A percentile compares a stretch with the other conserved stretches of the same genome.
Evolutionary conservation across 352 stramenopile genomes (phyloP).

Genomic region (Pythium sp.): DNA sequence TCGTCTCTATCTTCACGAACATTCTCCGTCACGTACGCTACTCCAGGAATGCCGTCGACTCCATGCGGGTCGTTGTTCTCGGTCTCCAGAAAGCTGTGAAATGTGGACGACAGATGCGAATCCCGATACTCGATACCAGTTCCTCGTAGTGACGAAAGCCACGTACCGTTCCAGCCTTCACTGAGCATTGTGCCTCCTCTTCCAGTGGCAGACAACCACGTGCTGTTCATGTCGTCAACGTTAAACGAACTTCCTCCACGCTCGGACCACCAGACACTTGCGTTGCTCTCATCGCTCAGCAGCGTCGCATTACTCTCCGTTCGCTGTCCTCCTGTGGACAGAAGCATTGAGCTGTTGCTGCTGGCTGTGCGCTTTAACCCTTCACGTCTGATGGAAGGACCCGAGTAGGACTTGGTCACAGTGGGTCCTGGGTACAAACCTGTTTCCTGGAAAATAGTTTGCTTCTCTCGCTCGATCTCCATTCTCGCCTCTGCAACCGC

Average conservation of each 20-base stretch:
- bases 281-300: slow-evolving; percentile 36
- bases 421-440: slow-evolving; percentile 48
- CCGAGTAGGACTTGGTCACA: slow-evolving; percentile 6
- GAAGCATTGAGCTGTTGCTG: slow-evolving; percentile 22
- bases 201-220: slow-evolving; percentile 35
- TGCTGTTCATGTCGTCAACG: slow-evolving; percentile 34
- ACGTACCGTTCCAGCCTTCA: slow-evolving; percentile 29
- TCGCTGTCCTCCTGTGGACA: slow-evolving; percentile 25
- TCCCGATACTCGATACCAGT: slow-evolving; percentile 32
- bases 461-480: slow-evolving; percentile 69
- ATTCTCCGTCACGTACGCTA: slow-evolving; percentile 3
- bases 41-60: slow-evolving; percentile 14
- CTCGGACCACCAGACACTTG: slow-evolving; percentile 46
- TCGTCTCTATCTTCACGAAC: slow-evolving; percentile 12
- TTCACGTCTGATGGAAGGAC: slow-evolving; percentile 3
- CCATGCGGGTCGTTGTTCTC: slow-evolving; percentile 23
- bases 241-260: slow-evolving; percentile 33
- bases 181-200: slow-evolving; percentile 34
- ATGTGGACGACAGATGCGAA: slow-evolving; percentile 30
- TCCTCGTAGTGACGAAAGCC: slow-evolving; percentile 28
- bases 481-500: slow-evolving; percentile 54
- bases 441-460: slow-evolving; percentile 61
- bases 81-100: slow-evolving; percentile 29
- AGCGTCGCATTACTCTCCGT: slow-evolving; percentile 32
- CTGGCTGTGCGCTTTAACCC: slow-evolving; percentile 16